phyloP scores from a whole-genome alignment of 495 filamentous ascomycete species.

The Parathielavia hyrcaniae region DNA sequence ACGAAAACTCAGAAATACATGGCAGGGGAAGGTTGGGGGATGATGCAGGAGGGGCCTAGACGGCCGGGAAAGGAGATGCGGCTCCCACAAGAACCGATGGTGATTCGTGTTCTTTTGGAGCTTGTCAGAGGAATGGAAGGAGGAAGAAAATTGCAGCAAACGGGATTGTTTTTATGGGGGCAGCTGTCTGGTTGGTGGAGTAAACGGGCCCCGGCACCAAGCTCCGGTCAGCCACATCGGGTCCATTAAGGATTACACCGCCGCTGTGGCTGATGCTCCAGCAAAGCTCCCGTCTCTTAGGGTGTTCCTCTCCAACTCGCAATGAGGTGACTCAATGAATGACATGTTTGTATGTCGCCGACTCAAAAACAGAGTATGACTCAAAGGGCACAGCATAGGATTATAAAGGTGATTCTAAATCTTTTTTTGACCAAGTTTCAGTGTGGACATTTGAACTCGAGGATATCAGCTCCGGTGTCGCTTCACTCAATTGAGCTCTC shows the following conservation, averaged over 20 bases:
- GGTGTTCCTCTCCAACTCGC: too few relatives aligned
- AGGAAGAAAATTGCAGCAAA: slow-evolving; percentile 22
- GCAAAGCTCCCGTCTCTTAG: background rate
- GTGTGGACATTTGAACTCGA: background rate
- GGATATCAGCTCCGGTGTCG: slow-evolving; percentile 23
- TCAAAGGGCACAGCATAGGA: background rate
- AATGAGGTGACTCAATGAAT: too few relatives aligned
- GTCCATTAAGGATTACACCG: too few relatives aligned
- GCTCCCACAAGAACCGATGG: slow-evolving; percentile 18
- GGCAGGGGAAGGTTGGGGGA: slow-evolving; percentile 9
- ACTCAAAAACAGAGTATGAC: background rate
- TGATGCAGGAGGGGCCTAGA: slow-evolving; percentile 8
- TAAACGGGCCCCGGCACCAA: slow-evolving; percentile 10
- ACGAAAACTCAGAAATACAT: slow-evolving; percentile 22
- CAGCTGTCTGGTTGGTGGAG: slow-evolving; percentile 16
- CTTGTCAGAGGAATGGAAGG: slow-evolving; percentile 21
- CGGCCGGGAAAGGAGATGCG: slow-evolving; percentile 15
- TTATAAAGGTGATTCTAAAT: too few relatives aligned
- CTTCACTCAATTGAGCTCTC: too few relatives aligned
- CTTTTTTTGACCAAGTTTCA: background rate
- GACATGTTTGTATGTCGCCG: background rate
- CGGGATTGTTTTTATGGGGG: slow-evolving; percentile 22
- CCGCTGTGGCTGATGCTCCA: background rate
- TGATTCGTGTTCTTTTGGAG: slow-evolving; percentile 37
- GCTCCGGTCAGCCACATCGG: slow-evolving; percentile 4